These are phyloP conservation scores for Lippia alba DNA, from an alignment of 305 asterid species.

Conservation along the genomic window DNA sequence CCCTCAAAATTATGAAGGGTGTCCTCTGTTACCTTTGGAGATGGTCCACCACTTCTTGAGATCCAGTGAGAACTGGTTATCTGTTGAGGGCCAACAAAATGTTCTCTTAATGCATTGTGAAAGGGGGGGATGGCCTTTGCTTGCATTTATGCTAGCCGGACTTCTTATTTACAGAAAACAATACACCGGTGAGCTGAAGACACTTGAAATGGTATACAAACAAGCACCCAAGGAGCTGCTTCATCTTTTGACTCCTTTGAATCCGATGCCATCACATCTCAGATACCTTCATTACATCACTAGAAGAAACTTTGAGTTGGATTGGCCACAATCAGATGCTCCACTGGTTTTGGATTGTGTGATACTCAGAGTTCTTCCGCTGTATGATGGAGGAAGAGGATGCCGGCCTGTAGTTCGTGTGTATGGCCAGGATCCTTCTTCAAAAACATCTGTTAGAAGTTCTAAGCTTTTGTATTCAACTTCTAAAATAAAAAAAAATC, in stretches of 20 bases:
- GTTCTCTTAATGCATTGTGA: slow-evolving; percentile 84
- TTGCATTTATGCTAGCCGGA: slow-evolving; percentile 84
- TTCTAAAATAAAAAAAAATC: slow-evolving; percentile 46
- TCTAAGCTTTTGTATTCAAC: slow-evolving; percentile 73
- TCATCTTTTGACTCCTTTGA: slow-evolving; percentile 70
- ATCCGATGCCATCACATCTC: slow-evolving; percentile 82
- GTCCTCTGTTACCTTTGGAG: slow-evolving; percentile 73
- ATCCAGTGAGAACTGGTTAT: slow-evolving; percentile 84
- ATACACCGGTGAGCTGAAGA: slow-evolving; percentile 78
- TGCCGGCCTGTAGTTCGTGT: slow-evolving; percentile 70
- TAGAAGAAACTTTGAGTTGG: slow-evolving; percentile 60
- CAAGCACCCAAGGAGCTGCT: slow-evolving; percentile 85
- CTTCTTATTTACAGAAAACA: slow-evolving; percentile 79
- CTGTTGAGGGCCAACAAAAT: slow-evolving; percentile 78
- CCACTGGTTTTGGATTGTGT: slow-evolving; percentile 69
- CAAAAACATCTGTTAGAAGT: slow-evolving; percentile 57
- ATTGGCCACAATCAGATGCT: slow-evolving; percentile 74
- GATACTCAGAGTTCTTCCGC: slow-evolving; percentile 64
- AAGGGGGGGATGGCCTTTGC: slow-evolving; percentile 88
- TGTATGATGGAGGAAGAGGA: slow-evolving; percentile 63
- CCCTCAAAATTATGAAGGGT: slow-evolving; percentile 75
- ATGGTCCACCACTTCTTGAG: slow-evolving; percentile 80
- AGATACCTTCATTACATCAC: slow-evolving; percentile 82
- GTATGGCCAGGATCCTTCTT: slow-evolving; percentile 73
- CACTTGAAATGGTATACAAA: slow-evolving; percentile 85